Evolutionary conservation across 116 monocot genomes (phyloP).

Genomic region (Iris pallida): DNA sequence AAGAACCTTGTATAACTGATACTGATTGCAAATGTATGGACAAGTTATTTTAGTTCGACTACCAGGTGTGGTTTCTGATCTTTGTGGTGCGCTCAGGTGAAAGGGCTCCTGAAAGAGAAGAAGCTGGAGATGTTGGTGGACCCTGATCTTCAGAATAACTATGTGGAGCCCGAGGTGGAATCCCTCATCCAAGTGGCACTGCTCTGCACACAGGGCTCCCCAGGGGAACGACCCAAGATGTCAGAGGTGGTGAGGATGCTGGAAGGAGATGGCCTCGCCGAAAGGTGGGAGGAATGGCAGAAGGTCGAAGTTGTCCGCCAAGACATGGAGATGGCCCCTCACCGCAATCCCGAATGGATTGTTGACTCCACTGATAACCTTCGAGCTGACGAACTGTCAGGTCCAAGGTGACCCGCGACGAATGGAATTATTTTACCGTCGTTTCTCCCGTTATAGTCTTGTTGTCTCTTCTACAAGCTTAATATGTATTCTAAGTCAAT

Average conservation of each 20-base stretch:
- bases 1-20: not conserved
- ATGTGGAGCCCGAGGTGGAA: constrained; percentile 16
- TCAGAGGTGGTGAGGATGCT: constrained; percentile 33
- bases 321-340: not conserved
- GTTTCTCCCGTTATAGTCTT: not conserved
- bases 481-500: not conserved
- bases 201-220: constrained; percentile 23
- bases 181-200: constrained; percentile 24
- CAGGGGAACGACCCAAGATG: constrained; percentile 22
- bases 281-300: constrained; percentile 24
- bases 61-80: not conserved
- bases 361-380: constrained; percentile 13
- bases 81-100: constrained; percentile 15
- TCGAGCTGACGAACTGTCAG: constrained; percentile 7
- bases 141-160: constrained; percentile 16
- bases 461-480: not conserved
- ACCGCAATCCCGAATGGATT: constrained; percentile 4
- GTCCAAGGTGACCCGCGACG: not conserved
- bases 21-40: not conserved
- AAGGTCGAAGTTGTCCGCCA: constrained; percentile 10
- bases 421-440: not conserved
- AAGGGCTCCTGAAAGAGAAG: constrained; percentile 20
- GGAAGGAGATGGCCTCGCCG: constrained; percentile 27
- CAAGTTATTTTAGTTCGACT: no score
- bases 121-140: constrained; percentile 20